Base-by-base conservation (phyloP, 441 rosid species). In the Lepidium campestre region DNA sequence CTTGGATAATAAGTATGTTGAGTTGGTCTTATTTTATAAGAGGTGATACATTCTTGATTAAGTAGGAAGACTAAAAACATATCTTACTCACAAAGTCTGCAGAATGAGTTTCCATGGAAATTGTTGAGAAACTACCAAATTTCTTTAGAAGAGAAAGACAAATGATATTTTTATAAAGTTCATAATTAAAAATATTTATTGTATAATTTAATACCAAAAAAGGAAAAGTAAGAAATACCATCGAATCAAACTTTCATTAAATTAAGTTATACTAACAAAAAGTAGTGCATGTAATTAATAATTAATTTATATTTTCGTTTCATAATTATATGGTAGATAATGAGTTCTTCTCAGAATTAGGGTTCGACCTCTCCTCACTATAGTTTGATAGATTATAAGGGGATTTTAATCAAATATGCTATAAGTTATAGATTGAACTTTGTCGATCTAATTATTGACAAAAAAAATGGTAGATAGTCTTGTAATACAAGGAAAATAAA, bases 51-150 rank as follows among this genome's bases (percentile, higher is more conserved):
- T 59, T 35, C 20, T 8, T 13, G n/a, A 35, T 42, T 50, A 39
- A 52, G 57, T 53, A 29, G 29, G 68, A 59, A 53, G 77, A 73
- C 77, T 47, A 31, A 60, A 47, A 39, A 53, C 59, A 19, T 52
- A 67, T 61, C 46, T 67, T 61, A 65, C 40, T 50, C 57, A 10
- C 20, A 59, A 72, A 73, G 76, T 73, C 68, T 59, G n/a, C 57
- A 57, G 57, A 61, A 61, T 8, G 31, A 54, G 59, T 73, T 32
- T 44, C 35, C 13, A 45, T 19, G 77, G 64, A 73, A 73, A 61
- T 39, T 73, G 73, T 61, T 62, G 35, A 61, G 77, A 73, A 73
- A 31, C 65, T 37, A 53, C 73, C 64, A 46, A 56, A 44, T 32
- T 59, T 59, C 11, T 52, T 53, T 23, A 67, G 17, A 66, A 20